These are phyloP conservation scores for Globisporangium alternatum DNA, from an alignment of 352 stramenopile genomes.

Conservation along the genomic window DNA sequence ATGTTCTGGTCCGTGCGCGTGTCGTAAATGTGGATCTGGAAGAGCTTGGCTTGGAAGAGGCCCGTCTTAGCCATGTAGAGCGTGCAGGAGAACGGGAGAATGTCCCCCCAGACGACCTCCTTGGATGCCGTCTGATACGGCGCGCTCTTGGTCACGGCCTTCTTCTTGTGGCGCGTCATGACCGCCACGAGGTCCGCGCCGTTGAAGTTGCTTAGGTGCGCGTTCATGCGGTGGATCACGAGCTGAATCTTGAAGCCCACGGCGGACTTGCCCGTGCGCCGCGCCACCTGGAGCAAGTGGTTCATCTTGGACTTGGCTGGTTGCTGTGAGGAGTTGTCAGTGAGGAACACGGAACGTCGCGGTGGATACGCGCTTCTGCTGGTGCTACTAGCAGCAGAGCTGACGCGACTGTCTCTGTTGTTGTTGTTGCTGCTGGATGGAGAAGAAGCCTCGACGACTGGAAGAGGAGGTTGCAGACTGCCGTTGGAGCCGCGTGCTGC, in stretches of 20 bases:
- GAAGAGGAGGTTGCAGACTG: conserved; percentile 6
- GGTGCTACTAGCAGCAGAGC: neutral
- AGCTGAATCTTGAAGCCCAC: conserved; percentile 71
- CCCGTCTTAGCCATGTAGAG: conserved; percentile 76
- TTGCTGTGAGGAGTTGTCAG: neutral
- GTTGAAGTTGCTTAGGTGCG: conserved; percentile 42
- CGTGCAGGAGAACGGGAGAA: conserved; percentile 69
- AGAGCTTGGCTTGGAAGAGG: conserved; percentile 67
- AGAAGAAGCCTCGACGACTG: neutral
- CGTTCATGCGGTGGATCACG: conserved; percentile 62
- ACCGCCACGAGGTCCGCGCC: conserved; percentile 54
- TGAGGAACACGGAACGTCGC: neutral
- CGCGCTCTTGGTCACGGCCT: conserved; percentile 51
- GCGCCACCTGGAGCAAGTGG: conserved; percentile 60
- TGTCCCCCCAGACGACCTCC: conserved; percentile 73
- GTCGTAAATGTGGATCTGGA: conserved; percentile 64
- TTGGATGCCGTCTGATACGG: conserved; percentile 44
- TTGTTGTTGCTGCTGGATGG: conserved; percentile 9
- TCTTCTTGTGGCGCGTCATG: conserved; percentile 72
- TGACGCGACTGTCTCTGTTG: conserved; percentile 2
- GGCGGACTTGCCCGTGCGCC: conserved; percentile 54
- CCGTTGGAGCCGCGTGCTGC: conserved; percentile 5
- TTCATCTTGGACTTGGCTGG: conserved; percentile 35
- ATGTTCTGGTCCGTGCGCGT: conserved; percentile 49
- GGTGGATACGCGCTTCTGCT: conserved; percentile 11